Percentiles rank a stretch among this genome's conserved stretches.
These are phyloP conservation scores for Carex myosuroides DNA, from an alignment of 176 grass and related monocot genomes.

Conservation along the genomic window DNA sequence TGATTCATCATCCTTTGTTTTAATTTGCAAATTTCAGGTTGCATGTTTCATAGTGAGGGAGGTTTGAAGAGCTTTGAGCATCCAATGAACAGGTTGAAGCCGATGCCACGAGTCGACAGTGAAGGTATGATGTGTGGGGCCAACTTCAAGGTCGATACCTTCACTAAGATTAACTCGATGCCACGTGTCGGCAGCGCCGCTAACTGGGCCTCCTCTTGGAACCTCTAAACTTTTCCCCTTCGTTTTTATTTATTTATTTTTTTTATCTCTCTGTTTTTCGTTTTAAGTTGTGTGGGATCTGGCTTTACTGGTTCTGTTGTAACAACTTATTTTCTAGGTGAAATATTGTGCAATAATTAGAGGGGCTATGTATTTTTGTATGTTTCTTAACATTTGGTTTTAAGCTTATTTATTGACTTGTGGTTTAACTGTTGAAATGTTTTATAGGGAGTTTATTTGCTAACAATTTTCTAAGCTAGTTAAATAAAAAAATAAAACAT, in stretches of 20 bases:
- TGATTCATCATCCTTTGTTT: background rate
- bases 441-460: too few relatives aligned
- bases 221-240: background rate
- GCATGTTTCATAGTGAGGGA: slow-evolving; percentile 94
- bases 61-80: slow-evolving; percentile 98
- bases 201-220: slow-evolving; percentile 59
- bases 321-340: background rate
- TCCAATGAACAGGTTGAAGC: slow-evolving; percentile 75
- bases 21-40: slow-evolving; percentile 26
- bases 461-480: too few relatives aligned
- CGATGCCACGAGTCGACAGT: slow-evolving; percentile 83
- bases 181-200: slow-evolving; percentile 80
- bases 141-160: slow-evolving; percentile 84
- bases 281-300: background rate
- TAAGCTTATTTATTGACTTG: background rate
- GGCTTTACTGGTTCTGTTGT: background rate
- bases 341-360: background rate
- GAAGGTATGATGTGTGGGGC: slow-evolving; percentile 88
- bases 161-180: slow-evolving; percentile 80
- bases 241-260: background rate
- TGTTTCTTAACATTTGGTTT: background rate
- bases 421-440: too few relatives aligned
- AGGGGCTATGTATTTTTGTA: background rate
- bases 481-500: too few relatives aligned
- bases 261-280: background rate